Evolutionary conservation across 1,284 basidiomycete species (phyloP).

Genomic region (Hymenochaete sp.): DNA sequence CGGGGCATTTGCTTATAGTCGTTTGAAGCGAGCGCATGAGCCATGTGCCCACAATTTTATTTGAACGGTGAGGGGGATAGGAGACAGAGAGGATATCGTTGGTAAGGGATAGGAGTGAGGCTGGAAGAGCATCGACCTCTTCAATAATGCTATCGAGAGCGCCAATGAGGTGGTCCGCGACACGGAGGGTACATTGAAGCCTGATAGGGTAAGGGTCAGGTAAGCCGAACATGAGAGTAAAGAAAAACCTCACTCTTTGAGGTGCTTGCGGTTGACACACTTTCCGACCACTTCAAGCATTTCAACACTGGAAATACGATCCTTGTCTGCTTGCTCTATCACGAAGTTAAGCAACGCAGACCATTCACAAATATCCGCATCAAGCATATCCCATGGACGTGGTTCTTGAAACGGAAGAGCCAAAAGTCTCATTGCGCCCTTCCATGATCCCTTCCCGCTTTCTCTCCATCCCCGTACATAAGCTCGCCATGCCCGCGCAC

Average conservation of each 20-base stretch:
- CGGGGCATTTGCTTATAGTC: slow-evolving; percentile 46
- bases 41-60: slow-evolving; percentile 50
- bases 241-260: slow-evolving; percentile 18
- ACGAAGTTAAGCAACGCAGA: slow-evolving; percentile 44
- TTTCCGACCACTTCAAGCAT: slow-evolving; percentile 49
- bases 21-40: slow-evolving; percentile 45
- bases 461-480: slow-evolving; percentile 45
- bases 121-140: slow-evolving; percentile 37
- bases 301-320: slow-evolving; percentile 41
- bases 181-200: slow-evolving; percentile 36
- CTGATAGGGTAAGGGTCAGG: too few relatives aligned
- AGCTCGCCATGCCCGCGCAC: slow-evolving; percentile 39
- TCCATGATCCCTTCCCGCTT: slow-evolving; percentile 37
- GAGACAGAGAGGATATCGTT: slow-evolving; percentile 47
- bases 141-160: slow-evolving; percentile 40
- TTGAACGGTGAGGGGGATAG: slow-evolving; percentile 57
- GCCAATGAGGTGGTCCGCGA: slow-evolving; percentile 51
- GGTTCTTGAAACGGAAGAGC: slow-evolving; percentile 48
- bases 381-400: slow-evolving; percentile 44
- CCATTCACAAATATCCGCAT: slow-evolving; percentile 49
- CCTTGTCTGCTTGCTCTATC: slow-evolving; percentile 47
- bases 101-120: slow-evolving; percentile 43
- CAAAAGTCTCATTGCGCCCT: slow-evolving; percentile 46
- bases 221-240: background rate
- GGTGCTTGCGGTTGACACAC: slow-evolving; percentile 36